Base-by-base conservation (phyloP, 2,329 filamentous ascomycete species). In the Colletotrichum viniferum region DNA sequence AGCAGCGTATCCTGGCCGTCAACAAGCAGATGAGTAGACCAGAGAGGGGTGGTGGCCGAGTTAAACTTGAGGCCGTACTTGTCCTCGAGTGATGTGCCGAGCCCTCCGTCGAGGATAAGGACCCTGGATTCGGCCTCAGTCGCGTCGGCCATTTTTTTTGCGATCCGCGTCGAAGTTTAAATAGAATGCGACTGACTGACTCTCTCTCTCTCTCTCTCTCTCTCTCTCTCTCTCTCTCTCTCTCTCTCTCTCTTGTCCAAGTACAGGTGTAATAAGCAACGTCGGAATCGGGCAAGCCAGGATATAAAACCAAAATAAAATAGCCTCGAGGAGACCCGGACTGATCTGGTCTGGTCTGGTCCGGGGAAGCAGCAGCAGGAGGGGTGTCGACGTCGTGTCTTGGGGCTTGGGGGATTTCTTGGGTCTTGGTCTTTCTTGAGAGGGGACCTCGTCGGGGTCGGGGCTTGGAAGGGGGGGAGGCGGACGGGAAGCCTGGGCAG, bases 11-110 rank as follows among this genome's bases (percentile, higher is more conserved):
- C 78, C 4, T 86, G 87, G 77, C 88, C 85, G 43, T 88, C 85
- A 69, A 93, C 79, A n/a, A 94, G 87, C 7, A 94, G 86, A 79
- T 94, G 89, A 0, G 92, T 92, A 1, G 93, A 93, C 93, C 93
- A 94, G 52, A 94, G 87, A 0, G 92, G 93, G 10, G 87, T 90
- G 13, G 83, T 85, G 48, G 84, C 80, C 32, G 84, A 82, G 21
- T 76, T 65, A 81, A 94, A 94, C 16, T 81, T 84, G 74, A 90
- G 80, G 71, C 83, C 82, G 81, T 92, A 90, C 32, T 88, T 83
- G 75, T 92, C 89, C 79, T 92, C 88, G 4, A 94, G 90, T 1
- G 91, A 90, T 4, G 93, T 94, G 38, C 93, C 92, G 26, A 94
- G 87, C 9, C 92, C 92, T 69, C 93, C 92, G 80, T 94, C 92